These are phyloP conservation scores for Neostapfia colusana DNA, from an alignment of 176 grass and related monocot species.

Conservation along the genomic window DNA sequence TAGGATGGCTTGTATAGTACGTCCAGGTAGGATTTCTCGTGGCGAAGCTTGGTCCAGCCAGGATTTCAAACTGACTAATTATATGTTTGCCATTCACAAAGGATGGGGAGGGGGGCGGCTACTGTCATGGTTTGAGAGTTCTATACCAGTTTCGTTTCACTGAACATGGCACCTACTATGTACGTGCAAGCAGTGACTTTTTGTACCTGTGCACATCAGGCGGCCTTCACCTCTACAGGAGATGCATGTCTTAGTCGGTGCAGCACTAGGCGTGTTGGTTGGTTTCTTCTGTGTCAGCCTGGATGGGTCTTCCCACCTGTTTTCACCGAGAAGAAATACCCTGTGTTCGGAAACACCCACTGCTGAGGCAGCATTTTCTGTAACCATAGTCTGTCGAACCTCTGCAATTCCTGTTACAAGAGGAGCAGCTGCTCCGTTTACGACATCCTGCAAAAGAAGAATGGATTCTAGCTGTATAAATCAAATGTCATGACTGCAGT, in stretches of 20 bases:
- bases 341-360: conserved; percentile 46
- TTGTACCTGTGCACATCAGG: conserved; percentile 78
- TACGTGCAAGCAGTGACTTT: conserved; percentile 2
- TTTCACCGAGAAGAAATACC: conserved; percentile 95
- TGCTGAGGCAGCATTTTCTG: conserved; percentile 48
- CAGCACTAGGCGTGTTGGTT: conserved; percentile 12
- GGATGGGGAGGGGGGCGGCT: neutral
- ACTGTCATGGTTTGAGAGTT: neutral
- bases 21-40: neutral
- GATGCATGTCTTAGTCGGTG: conserved; percentile 54
- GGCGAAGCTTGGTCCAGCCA: neutral
- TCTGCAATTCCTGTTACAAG: conserved; percentile 52
- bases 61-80: neutral
- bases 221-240: conserved; percentile 79
- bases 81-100: neutral
- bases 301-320: conserved; percentile 91
- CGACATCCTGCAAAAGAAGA: conserved; percentile 44
- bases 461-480: neutral
- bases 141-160: neutral
- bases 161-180: conserved; percentile 12
- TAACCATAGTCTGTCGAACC: conserved; percentile 50
- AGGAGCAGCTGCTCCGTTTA: conserved; percentile 63
- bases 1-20: neutral
- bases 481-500: neutral
- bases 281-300: conserved; percentile 57